Evolutionary conservation across 164 flowering plant genomes (phyloP).

Genomic region (Buxus sempervirens): DNA sequence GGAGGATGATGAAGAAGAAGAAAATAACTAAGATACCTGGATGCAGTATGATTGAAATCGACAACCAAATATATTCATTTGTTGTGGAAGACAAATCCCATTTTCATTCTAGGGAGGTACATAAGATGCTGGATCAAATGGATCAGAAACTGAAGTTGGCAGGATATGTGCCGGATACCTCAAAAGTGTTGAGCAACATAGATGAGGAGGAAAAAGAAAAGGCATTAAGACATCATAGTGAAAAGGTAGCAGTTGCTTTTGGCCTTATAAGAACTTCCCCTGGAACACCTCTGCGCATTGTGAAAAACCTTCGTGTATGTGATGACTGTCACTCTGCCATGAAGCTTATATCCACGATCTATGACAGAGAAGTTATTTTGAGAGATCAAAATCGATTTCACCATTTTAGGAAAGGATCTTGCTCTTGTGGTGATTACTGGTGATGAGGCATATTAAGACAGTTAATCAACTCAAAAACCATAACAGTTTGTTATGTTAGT

Average conservation of each 20-base stretch:
- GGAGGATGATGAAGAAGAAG: slow-evolving; percentile 10
- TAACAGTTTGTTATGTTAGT: too few relatives aligned
- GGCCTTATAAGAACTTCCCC: background rate
- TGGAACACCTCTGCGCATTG: background rate
- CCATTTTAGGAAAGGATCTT: background rate
- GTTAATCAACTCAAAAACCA: background rate
- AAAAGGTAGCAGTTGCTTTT: slow-evolving; percentile 11
- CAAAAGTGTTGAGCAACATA: background rate
- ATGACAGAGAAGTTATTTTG: background rate
- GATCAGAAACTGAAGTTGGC: background rate
- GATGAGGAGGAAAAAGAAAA: background rate
- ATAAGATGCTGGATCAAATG: background rate
- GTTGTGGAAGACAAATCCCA: background rate
- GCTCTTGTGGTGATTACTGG: slow-evolving; percentile 12
- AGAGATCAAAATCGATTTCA: slow-evolving; percentile 8
- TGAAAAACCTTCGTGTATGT: slow-evolving; percentile 10
- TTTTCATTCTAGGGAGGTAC: background rate
- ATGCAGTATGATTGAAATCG: slow-evolving; percentile 6
- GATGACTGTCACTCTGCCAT: slow-evolving; percentile 12
- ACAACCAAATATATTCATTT: background rate
- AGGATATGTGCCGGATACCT: background rate
- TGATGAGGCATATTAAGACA: background rate
- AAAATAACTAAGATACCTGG: slow-evolving; percentile 3
- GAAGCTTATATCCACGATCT: slow-evolving; percentile 8
- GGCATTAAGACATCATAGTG: slow-evolving; percentile 4